Evolutionary conservation across 2,329 filamentous ascomycete genomes (phyloP).

Genomic region (Calonectria pteridis): DNA sequence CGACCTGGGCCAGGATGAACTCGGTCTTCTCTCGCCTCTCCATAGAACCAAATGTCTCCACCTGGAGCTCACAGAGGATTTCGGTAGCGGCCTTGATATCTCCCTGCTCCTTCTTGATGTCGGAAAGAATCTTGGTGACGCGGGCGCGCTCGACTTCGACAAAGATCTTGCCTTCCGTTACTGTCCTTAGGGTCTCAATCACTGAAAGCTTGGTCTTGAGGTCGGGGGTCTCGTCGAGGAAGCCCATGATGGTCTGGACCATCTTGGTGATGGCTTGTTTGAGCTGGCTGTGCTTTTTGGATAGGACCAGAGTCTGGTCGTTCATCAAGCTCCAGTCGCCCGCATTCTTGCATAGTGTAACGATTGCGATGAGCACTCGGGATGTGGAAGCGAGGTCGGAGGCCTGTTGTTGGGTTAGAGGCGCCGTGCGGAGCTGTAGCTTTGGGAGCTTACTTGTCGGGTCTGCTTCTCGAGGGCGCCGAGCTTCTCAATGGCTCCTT

Average conservation of each 20-base stretch:
- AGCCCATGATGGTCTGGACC: constrained; percentile 96
- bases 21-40: constrained; percentile 97
- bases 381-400: constrained; percentile 97
- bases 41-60: constrained; percentile 99
- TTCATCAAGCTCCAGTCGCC: constrained; percentile 96
- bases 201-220: constrained; percentile 90
- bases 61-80: constrained; percentile 95
- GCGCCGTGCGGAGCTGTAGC: constrained; percentile 30
- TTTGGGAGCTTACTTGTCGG: constrained; percentile 77
- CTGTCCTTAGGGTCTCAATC: constrained; percentile 94
- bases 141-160: constrained; percentile 98
- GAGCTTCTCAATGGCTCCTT: constrained; percentile 94
- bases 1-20: constrained; percentile 96
- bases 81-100: constrained; percentile 92
- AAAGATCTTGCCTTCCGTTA: constrained; percentile 99
- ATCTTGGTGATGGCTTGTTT: constrained; percentile 99
- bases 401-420: constrained; percentile 67
- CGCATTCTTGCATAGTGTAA: constrained; percentile 93
- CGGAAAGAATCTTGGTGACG: constrained; percentile 92
- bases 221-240: constrained; percentile 87
- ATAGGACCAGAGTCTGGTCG: constrained; percentile 94
- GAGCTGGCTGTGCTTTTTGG: constrained; percentile 99
- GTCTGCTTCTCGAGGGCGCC: constrained; percentile 94
- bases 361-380: constrained; percentile 86
- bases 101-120: constrained; percentile 97